These are phyloP conservation scores for Geotrichum ghanense DNA, from an alignment of 805 yeast species.

Conservation along the genomic window DNA sequence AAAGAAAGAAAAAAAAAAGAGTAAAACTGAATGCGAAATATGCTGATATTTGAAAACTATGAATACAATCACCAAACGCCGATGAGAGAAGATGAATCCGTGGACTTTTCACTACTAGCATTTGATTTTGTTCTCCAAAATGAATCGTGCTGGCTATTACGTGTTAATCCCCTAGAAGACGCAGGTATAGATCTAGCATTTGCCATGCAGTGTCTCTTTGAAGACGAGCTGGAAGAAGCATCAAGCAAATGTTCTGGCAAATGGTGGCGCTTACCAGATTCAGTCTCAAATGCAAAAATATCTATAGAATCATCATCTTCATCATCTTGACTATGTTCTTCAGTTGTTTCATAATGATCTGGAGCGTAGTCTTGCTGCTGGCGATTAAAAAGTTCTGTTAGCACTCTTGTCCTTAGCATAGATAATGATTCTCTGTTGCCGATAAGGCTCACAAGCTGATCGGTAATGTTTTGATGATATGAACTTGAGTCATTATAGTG, in stretches of 20 bases:
- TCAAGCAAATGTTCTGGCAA: background rate
- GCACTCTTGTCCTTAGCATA: background rate
- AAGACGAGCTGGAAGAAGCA: background rate
- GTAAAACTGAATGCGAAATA: too few species aligned
- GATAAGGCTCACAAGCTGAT: background rate
- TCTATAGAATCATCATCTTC: background rate
- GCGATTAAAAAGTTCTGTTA: background rate
- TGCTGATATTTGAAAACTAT: too few species aligned
- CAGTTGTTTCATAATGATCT: background rate
- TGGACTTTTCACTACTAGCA: constrained; percentile 1
- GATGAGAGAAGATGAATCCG: background rate
- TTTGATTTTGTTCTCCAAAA: background rate
- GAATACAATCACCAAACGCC: background rate
- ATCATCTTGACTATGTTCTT: background rate
- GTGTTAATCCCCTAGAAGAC: background rate
- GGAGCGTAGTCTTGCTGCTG: background rate
- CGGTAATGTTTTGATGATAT: background rate
- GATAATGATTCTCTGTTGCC: background rate
- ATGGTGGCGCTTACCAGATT: background rate
- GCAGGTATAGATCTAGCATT: background rate
- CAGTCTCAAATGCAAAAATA: constrained; percentile 1
- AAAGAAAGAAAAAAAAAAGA: too few species aligned
- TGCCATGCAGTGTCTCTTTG: background rate
- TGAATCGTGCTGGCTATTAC: background rate
- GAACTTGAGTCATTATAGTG: background rate